phyloP scores from a whole-genome alignment of 805 yeast species.

The Candida insectorum region DNA sequence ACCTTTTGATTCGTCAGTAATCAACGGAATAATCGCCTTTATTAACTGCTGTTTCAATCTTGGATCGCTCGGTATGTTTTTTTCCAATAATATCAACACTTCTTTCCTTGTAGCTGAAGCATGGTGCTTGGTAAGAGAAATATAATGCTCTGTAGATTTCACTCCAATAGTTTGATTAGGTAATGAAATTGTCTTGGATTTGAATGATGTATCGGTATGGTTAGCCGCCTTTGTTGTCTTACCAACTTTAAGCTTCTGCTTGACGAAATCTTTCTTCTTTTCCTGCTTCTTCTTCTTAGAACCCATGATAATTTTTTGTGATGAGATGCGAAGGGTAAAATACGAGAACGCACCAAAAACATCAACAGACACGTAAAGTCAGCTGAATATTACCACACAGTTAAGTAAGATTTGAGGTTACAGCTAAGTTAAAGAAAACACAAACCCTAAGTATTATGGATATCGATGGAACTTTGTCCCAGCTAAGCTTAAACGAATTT shows the following conservation, averaged over 20 bases:
- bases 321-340: slow-evolving; percentile 6
- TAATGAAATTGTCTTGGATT: slow-evolving; percentile 55
- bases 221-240: slow-evolving; percentile 72
- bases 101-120: slow-evolving; percentile 69
- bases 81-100: slow-evolving; percentile 53
- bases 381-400: no score
- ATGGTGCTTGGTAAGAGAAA: slow-evolving; percentile 75
- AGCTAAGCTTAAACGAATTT: slow-evolving; percentile 9
- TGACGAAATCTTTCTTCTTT: slow-evolving; percentile 71
- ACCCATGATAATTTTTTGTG: slow-evolving; percentile 4
- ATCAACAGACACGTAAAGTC: no score
- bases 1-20: slow-evolving; percentile 60
- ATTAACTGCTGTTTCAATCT: slow-evolving; percentile 52
- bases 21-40: slow-evolving; percentile 55
- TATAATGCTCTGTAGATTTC: slow-evolving; percentile 51
- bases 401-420: no score
- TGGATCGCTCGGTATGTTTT: slow-evolving; percentile 50
- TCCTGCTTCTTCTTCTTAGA: slow-evolving; percentile 60
- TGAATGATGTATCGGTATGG: slow-evolving; percentile 82
- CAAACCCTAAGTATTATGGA: slow-evolving; percentile 9
- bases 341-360: background rate
- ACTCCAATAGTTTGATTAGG: slow-evolving; percentile 40
- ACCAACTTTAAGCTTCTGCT: slow-evolving; percentile 84
- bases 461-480: slow-evolving; percentile 10
- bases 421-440: no score